phyloP scores from a whole-genome alignment of 192 early-diverging fungal genomes.

The Backusella tuberculispora region DNA sequence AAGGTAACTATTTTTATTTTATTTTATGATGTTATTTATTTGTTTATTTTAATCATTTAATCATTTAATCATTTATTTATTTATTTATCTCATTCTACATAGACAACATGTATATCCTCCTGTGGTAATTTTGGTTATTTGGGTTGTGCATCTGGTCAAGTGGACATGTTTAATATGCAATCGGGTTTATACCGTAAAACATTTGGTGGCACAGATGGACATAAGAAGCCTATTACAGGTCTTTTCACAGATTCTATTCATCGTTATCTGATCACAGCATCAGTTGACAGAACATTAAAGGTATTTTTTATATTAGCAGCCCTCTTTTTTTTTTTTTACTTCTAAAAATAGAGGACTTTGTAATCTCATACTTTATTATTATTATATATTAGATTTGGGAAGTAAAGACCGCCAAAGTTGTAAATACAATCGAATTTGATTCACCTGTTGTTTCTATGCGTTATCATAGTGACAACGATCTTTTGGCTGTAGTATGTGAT shows the following conservation, averaged over 20 bases:
- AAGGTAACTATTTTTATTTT: conserved; percentile 12
- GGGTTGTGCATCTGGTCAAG: conserved; percentile 72
- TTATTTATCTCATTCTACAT: neutral
- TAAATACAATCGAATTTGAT: conserved; percentile 67
- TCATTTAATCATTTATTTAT: neutral
- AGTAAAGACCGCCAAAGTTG: conserved; percentile 66
- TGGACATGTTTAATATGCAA: conserved; percentile 97
- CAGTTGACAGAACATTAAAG: conserved; percentile 83
- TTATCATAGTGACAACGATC: conserved; percentile 72
- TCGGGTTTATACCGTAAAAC: conserved; percentile 79
- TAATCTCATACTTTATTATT: conserved; percentile 9
- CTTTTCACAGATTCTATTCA: conserved; percentile 78
- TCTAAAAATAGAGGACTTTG: no score
- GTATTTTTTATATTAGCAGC: conserved; percentile 40
- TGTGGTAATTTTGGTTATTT: conserved; percentile 96
- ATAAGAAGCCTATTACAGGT: conserved; percentile 82
- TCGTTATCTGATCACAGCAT: conserved; percentile 71
- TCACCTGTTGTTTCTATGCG: conserved; percentile 65
- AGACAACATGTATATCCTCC: conserved; percentile 72
- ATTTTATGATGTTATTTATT: neutral
- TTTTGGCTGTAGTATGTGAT: conserved; percentile 84
- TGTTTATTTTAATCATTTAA: no score
- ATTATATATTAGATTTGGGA: conserved; percentile 76
- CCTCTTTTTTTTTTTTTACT: neutral
- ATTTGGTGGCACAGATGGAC: conserved; percentile 62